Base-by-base conservation (phyloP, 306 rosid species). In the Gillenia trifoliata region DNA sequence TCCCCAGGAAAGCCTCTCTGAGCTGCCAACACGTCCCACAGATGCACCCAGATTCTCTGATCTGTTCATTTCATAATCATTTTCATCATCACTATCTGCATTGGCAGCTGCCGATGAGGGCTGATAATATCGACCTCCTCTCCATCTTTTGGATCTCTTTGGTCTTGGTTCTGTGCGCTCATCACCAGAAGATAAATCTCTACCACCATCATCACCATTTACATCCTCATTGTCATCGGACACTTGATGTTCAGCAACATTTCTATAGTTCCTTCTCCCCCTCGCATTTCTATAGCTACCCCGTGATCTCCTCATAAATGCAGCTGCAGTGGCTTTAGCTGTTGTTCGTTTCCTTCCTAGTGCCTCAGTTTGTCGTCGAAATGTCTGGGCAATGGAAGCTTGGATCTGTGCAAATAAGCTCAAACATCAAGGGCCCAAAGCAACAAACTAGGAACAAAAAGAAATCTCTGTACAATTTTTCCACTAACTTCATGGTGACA, bases 1-100 rank as follows among this genome's bases (percentile, higher is more conserved):
- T 2, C 93, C 97, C 93, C 93, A 92, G 15, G 93, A 77, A 77
- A 88, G 88, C 82, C 90, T 84, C 66, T 87, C 89, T n/a, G 86
- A 81, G 80, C 85, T 78, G 64, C 87, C 79, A 64, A 80, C 83
- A 81, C 83, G 78, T 75, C 86, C 84, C 38, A 71, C 33, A 29
- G 96, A 83, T 56, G 85, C 70, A 79, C 81, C 77, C 25, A 81
- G 52, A 79, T 72, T 72, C 56, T 90, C 94, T 45, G 52, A 45
- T 82, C 75, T 83, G 71, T 68, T 77, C 56, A 72, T 84, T 76
- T 92, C 91, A 60, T 81, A 73, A 59, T 82, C 87, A 68, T 77
- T 86, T 71, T 81, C 92, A 60, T 87, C 86, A 73, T 85, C 85
- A 66, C 82, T 87, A 83, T 86, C 86, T 50, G 78, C 85, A 67